Evolutionary conservation across 257 asterid species (phyloP), one percentile per base, ranked within the genome.

Genomic region (Forsythia suspensa): DNA sequence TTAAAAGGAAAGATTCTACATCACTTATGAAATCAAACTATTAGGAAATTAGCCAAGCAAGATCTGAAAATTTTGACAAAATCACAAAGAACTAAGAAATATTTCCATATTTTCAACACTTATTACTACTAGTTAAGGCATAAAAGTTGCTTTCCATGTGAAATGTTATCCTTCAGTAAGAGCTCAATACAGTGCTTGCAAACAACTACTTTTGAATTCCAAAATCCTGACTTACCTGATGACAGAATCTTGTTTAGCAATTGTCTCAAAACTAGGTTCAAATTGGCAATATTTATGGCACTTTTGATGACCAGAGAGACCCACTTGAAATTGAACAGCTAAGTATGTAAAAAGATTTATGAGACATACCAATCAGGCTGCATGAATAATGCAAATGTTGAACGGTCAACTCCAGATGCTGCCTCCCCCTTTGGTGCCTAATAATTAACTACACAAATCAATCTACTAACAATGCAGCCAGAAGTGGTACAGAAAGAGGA

Each of bases 371-470:
- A 94, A 84, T 92, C 89, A 77, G 98, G 98, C 88, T 94, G 98
- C 97, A 94, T 92, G 78, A 94, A 94, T 72, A 94, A 84, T 18
- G 98, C 97, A 88, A 92, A 92, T 65, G 97, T 92, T 40, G 97
- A 89, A 63, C 98, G 98, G 68, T 92, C 98, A 79, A 89, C 86
- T 41, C 89, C 94, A 84, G 80, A 79, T 80, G 97, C 90, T 20
- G 80, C 86, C 79, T 89, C 91, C 77, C 92, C 92, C 75, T 76
- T 82, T 74, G 98, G 97, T 74, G 97, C 98, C 98, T 94, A 82
- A 29, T 38, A 72, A 70, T 43, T 46, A 52, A 55, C 24, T 13
- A 61, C 10, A 61, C 34, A 61, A 63, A 63, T 63, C 70, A 63
- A 63, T 63, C 40, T 4, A 10, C 70, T 29, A 79, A 66, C 36